Conservation (phyloP, 129 eudicot species). For the Oenanthe sinensis region DNA sequence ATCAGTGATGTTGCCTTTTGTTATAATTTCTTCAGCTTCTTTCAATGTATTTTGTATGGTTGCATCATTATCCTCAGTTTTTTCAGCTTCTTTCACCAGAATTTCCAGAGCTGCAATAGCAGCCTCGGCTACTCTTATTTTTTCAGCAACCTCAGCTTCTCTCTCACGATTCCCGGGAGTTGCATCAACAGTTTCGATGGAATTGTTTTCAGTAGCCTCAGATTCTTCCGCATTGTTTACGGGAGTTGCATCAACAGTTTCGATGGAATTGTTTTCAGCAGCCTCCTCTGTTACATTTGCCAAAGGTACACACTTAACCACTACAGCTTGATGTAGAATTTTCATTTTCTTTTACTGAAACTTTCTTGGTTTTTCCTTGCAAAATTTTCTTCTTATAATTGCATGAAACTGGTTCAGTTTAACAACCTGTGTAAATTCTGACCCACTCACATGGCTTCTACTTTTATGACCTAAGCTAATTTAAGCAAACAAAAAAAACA, state of each 20-base stretch:
- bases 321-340: neutral
- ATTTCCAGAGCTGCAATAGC: neutral
- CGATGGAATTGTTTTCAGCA: neutral
- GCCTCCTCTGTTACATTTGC: neutral
- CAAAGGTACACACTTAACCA: neutral
- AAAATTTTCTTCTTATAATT: neutral
- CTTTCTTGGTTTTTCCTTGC: neutral
- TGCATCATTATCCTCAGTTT: neutral
- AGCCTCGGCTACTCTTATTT: neutral
- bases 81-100: neutral
- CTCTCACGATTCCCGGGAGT: no score
- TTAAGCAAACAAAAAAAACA: neutral
- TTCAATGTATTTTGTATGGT: neutral
- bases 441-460: neutral
- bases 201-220: neutral
- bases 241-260: neutral
- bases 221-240: neutral
- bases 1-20: neutral
- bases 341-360: neutral
- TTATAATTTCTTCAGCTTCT: neutral
- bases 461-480: neutral
- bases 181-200: neutral
- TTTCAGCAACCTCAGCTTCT: neutral
- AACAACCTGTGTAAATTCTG: neutral
- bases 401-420: neutral